Evolutionary conservation across 2,329 filamentous ascomycete species (phyloP), one percentile per base, ranked within the genome.

Genomic region (Fonsecaea pedrosoi): DNA sequence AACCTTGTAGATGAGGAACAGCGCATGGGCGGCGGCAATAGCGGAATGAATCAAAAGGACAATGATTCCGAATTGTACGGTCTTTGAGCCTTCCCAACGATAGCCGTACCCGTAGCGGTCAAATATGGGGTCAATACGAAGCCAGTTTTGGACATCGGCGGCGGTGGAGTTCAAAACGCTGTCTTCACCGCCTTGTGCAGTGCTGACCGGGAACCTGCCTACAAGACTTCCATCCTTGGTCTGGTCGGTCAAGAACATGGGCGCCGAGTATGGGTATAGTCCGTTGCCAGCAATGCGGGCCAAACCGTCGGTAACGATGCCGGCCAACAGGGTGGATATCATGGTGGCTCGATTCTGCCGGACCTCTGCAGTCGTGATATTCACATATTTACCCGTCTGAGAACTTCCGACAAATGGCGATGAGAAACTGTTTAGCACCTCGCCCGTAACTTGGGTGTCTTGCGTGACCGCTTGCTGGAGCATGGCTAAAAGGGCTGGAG

Each of bases 101-200:
- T 69, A 69, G 32, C 68, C 68, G 42, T 69, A 69, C 32, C 68
- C 68, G 32, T 65, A 70, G 10, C 67, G 67, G 1, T 62, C 32
- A 53, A 69, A 67, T 13, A 65, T 60, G 5, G 67, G 67, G 42
- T 69, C 67, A 48, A 69, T 62, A 21, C 67, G 60, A 15, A 67
- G 64, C 67, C 64, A 66, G 34, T 45, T 56, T 13, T 35, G 54
- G n/a, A 50, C 18, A n/a, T 64, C 64, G 9, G 67, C 42, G 3
- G 42, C 48, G 7, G 67, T 69, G 21, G 67, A 45, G 40, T 69
- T 69, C 38, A 69, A 57, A 4, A 65, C 21, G 5, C 61, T 57
- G 30, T 69, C 67, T 30, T 66, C 55, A 25, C 67, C 67, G 30
- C 67, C 67, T 18, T 64, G 56, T 10, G 67, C 67, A 25, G 32